These are phyloP conservation scores for Theileria luwenshuni DNA, from an alignment of 169 alveolate species.

Conservation along the genomic window DNA sequence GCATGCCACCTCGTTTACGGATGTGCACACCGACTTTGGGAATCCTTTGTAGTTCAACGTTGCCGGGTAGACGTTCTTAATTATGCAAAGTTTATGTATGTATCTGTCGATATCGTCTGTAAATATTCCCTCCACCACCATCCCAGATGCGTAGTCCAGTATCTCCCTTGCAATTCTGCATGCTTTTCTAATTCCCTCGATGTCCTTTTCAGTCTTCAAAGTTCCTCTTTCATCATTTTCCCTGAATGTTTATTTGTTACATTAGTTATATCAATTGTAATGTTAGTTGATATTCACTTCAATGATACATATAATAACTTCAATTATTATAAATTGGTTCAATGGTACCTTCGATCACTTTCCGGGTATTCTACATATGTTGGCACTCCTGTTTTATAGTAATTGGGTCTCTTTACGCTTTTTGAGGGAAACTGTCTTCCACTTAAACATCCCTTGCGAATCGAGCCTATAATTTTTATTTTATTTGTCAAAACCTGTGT, in stretches of 20 bases:
- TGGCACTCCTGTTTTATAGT: constrained; percentile 71
- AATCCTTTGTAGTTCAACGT: constrained; percentile 73
- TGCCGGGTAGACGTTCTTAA: constrained; percentile 72
- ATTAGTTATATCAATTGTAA: too few species aligned
- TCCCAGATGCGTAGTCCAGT: constrained; percentile 66
- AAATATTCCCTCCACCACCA: constrained; percentile 70
- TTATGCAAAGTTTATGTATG: constrained; percentile 64
- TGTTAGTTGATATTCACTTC: background rate
- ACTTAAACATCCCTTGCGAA: constrained; percentile 67
- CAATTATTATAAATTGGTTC: background rate
- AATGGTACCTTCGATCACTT: constrained; percentile 1
- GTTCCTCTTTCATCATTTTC: constrained; percentile 58
- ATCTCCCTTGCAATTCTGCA: constrained; percentile 72
- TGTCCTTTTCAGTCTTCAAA: constrained; percentile 59
- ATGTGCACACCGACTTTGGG: constrained; percentile 74
- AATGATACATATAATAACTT: background rate
- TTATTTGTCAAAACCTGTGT: constrained; percentile 29
- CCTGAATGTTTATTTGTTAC: constrained; percentile 10
- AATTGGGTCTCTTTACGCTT: constrained; percentile 66
- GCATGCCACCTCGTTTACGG: constrained; percentile 73
- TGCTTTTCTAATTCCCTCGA: constrained; percentile 68
- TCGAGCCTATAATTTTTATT: constrained; percentile 43
- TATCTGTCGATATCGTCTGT: constrained; percentile 72
- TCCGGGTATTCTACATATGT: constrained; percentile 62
- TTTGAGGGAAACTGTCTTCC: constrained; percentile 70